Evolutionary conservation across 495 filamentous ascomycete genomes (phyloP), one percentile per base, ranked within the genome.

Genomic region (Ramalina intermedia): DNA sequence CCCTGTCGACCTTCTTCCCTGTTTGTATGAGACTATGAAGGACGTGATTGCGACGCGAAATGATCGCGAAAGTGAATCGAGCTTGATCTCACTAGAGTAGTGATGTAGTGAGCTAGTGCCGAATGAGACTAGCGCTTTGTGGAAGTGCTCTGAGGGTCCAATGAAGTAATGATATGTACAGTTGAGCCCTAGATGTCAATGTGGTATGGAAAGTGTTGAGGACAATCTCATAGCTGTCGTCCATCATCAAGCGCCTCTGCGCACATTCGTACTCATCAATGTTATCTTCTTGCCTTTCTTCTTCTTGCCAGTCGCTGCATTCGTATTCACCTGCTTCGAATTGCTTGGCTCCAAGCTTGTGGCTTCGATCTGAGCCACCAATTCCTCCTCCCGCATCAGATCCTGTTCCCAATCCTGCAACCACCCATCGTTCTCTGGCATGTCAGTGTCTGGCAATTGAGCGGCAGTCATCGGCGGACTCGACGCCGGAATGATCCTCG

Each of bases 211-310:
- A 38, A 14, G 14, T n/a, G n/a, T 40, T 46, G 35, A 24, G 12
- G 21, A 41, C 21, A 41, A 11, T 17, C 37, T 20, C 29, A 17
- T 24, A 33, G 8, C 18, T 40, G 17, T 33, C 29, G 12, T 33
- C 24, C 13, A 41, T 33, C 9, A 37, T 53, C 69, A 84, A 46
- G 82, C 82, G 8, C 76, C 82, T 60, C 82, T 70, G 51, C 81
- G 71, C 37, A 73, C 80, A 61, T 76, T 85, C 33, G 88, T 95
- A 50, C 85, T 88, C 88, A 95, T 95, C 48, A 95, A 61, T 9
- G 86, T 95, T 45, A 95, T 95, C 71, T 93, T 91, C 68, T 93
- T 88, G 46, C 76, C 79, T 67, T 93, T 95, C 70, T 90, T 94
- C 70, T 90, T 94, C 66, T 85, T 87, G 68, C 85, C 88, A 46